Conservation (phyloP, 1,284 basidiomycete genomes). For the Vanrija sp. region DNA sequence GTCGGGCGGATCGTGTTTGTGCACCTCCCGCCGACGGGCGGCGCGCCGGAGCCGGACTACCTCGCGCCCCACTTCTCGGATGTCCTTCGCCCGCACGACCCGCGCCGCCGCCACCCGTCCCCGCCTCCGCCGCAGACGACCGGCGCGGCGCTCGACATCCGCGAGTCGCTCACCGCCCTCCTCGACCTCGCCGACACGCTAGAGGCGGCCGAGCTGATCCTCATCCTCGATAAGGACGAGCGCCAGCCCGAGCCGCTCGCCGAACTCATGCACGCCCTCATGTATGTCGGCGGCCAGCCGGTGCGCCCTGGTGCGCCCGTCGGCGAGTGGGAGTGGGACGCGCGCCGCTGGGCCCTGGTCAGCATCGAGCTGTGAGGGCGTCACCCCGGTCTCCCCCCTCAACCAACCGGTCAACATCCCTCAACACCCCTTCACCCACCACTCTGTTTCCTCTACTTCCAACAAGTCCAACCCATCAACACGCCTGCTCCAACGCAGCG, state of each 20-base stretch:
- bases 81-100: constrained; percentile 41
- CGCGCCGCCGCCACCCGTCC: constrained; percentile 30
- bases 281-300: constrained; percentile 47
- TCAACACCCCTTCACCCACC: not conserved
- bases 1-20: constrained; percentile 39
- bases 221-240: constrained; percentile 43
- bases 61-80: constrained; percentile 43
- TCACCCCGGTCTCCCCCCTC: not conserved
- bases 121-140: constrained; percentile 9
- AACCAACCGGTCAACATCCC: not conserved
- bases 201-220: constrained; percentile 36
- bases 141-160: constrained; percentile 35
- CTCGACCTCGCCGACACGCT: constrained; percentile 47
- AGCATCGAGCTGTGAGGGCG: constrained; percentile 43
- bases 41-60: constrained; percentile 20
- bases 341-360: constrained; percentile 44
- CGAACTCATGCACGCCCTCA: constrained; percentile 45
- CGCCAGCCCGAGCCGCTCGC: constrained; percentile 37
- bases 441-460: too few species aligned
- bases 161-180: constrained; percentile 45
- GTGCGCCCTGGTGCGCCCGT: constrained; percentile 34
- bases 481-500: not conserved
- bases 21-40: constrained; percentile 32
- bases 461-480: too few species aligned
- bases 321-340: constrained; percentile 46